phyloP scores from a whole-genome alignment of 441 rosid species.

The Gossypium davidsonii region DNA sequence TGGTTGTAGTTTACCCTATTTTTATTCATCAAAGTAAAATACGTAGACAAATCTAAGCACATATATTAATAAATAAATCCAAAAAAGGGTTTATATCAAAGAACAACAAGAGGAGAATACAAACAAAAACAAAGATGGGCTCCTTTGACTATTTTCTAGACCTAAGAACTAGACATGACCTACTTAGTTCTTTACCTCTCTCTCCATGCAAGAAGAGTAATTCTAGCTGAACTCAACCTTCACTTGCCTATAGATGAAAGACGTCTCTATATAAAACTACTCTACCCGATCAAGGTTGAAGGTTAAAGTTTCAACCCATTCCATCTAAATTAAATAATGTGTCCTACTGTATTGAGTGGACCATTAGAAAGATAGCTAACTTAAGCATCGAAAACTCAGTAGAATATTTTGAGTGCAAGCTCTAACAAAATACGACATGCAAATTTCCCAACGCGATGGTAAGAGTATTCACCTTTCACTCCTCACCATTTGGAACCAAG shows the following conservation, averaged over 20 bases:
- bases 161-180: not conserved
- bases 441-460: not conserved
- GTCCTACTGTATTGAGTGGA: not conserved
- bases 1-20: not conserved
- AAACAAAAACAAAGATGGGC: not conserved
- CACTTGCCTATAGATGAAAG: not conserved
- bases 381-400: not conserved
- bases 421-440: not conserved
- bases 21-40: not conserved
- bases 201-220: not conserved
- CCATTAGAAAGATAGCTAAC: not conserved
- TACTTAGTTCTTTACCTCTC: not conserved
- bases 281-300: not conserved
- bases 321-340: not conserved
- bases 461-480: not conserved
- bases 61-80: slow-evolving; percentile 9
- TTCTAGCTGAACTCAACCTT: not conserved
- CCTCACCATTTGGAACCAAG: not conserved
- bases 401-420: not conserved
- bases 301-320: not conserved
- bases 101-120: not conserved
- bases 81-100: not conserved
- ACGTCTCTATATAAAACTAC: not conserved
- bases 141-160: not conserved
- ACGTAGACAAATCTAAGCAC: not conserved